Base-by-base conservation (phyloP, 192 early-diverging fungal genomes). In the Borealophlyctis nickersoniae region DNA sequence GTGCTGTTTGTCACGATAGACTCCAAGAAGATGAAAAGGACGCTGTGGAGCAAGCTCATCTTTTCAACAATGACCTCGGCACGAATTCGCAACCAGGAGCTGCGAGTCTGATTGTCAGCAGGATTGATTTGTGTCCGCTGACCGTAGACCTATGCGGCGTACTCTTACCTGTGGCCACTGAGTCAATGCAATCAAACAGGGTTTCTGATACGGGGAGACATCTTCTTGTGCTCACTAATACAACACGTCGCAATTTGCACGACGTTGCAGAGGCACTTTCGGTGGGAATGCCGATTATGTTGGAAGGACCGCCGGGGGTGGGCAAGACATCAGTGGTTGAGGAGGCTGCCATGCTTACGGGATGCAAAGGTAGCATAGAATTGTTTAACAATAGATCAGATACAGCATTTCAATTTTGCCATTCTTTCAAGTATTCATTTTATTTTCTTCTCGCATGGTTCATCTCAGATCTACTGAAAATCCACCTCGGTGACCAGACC, bases 401-500 rank as follows among this genome's bases (percentile, higher is more conserved):
- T n/a, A n/a, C n/a, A n/a, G n/a, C n/a, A n/a, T n/a, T n/a, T n/a
- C n/a, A n/a, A n/a, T n/a, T n/a, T n/a, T n/a, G n/a, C n/a, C n/a
- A n/a, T n/a, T n/a, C n/a, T n/a, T n/a, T n/a, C n/a, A n/a, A n/a
- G n/a, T n/a, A n/a, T n/a, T n/a, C n/a, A n/a, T n/a, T n/a, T 28
- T 56, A 28, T 16, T 67, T 58, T 49, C 16, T 27, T 63, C 51
- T 14, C n/a, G n/a, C n/a, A n/a, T n/a, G n/a, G n/a, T 31, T 60
- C 29, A 0, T n/a, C 28, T 23, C 56, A 83, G 88, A 89, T 65
- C 79, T 97, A 3, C 79, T 98, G 33, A 94, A 92, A 66, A 88
- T 98, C 49, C 97, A 98, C 72, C 75, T 99, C 60, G 93, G 94
- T 56, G 94, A 95, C 82, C 93, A 93, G 67, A 93, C 96, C 19